A percentile compares a stretch with the other conserved stretches of the same genome.
These are phyloP conservation scores for Microdochium bolleyi DNA, from an alignment of 2,329 filamentous ascomycete genomes.

Conservation along the genomic window DNA sequence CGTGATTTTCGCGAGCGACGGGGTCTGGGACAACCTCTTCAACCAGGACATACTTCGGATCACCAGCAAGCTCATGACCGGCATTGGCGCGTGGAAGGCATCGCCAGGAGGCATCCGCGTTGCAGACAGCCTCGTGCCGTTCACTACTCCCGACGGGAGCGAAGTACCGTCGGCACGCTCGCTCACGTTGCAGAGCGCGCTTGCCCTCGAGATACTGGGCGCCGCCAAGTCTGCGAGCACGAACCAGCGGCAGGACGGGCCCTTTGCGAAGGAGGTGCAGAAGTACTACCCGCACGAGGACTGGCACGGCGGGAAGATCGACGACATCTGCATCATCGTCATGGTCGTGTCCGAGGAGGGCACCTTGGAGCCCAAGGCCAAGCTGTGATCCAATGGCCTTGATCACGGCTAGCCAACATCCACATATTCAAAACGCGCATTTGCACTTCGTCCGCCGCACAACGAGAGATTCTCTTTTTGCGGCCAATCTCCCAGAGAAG, in stretches of 20 bases:
- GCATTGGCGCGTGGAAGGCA: slow-evolving; percentile 65
- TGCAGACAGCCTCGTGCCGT: slow-evolving; percentile 46
- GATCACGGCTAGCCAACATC: background rate
- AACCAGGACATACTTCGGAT: slow-evolving; percentile 81
- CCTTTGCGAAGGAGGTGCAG: slow-evolving; percentile 92
- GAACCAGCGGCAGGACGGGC: slow-evolving; percentile 75
- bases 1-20: slow-evolving; percentile 88
- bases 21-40: slow-evolving; percentile 92
- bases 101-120: slow-evolving; percentile 55
- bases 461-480: no score
- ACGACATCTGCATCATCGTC: slow-evolving; percentile 88
- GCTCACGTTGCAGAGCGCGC: slow-evolving; percentile 61
- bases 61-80: slow-evolving; percentile 68
- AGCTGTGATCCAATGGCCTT: background rate
- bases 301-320: slow-evolving; percentile 88
- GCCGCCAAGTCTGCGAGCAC: slow-evolving; percentile 81
- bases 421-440: no score
- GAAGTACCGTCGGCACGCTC: slow-evolving; percentile 13
- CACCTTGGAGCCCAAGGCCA: background rate
- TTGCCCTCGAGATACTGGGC: slow-evolving; percentile 71
- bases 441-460: no score
- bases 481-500: no score
- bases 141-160: slow-evolving; percentile 37
- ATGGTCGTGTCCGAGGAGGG: slow-evolving; percentile 66
- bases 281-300: slow-evolving; percentile 78